phyloP scores from a whole-genome alignment of 441 rosid species.

The Bruguiera hainesii region DNA sequence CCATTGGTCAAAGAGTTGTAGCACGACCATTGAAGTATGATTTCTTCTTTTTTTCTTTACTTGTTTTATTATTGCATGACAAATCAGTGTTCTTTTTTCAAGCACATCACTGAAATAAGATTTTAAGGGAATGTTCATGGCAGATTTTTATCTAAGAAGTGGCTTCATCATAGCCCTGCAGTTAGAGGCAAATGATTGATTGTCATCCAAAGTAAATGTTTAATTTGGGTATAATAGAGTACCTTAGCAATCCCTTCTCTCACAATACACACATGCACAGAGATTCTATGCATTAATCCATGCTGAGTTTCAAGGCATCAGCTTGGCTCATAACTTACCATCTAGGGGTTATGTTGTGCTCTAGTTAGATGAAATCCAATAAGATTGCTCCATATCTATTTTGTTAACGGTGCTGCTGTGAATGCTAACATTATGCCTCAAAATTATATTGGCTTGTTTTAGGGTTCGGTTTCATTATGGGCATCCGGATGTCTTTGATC shows the following conservation, averaged over 20 bases:
- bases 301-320: no score
- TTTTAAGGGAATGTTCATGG: no score
- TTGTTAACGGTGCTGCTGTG: neutral
- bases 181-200: no score
- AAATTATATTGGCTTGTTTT: conserved; percentile 21
- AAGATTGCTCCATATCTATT: neutral
- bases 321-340: no score
- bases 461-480: conserved; percentile 98
- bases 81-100: neutral
- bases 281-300: no score
- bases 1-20: conserved; percentile 94
- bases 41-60: conserved; percentile 14
- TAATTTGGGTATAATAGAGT: no score
- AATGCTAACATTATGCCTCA: neutral
- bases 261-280: no score
- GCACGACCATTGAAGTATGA: conserved; percentile 92
- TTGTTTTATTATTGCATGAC: neutral
- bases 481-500: conserved; percentile 91
- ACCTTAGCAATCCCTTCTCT: no score
- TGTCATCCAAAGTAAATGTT: no score
- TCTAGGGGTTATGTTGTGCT: no score
- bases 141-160: no score
- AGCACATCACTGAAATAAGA: neutral
- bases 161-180: no score
- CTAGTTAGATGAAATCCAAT: neutral